Evolutionary conservation across 2,329 filamentous ascomycete genomes (phyloP), one percentile per base, ranked within the genome.

Genomic region (Aspergillus ruber): DNA sequence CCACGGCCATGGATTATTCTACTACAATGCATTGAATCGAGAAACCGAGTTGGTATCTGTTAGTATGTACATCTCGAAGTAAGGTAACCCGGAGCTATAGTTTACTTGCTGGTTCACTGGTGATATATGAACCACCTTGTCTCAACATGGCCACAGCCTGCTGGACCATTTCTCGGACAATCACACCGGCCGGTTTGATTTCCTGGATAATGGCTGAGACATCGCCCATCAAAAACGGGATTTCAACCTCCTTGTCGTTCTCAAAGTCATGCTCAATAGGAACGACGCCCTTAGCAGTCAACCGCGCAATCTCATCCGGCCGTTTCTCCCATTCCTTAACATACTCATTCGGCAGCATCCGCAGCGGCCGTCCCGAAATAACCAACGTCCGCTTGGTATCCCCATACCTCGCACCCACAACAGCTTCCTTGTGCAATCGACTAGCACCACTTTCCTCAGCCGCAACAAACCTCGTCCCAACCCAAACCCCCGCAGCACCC

Each of bases 161-260:
- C 17, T 72, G 70, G 8, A 95, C 87, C 89, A 97, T 96, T 56
- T 94, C 89, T 51, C 83, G 79, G n/a, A 97, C 83, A 72, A 97
- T 95, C 54, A 84, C 79, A 42, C 74, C 79, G 0, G 91, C 91
- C 0, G 90, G 89, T 74, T 93, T 83, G 50, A 96, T 81, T 56
- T 84, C 82, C 29, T 73, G 68, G 48, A 96, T 87, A 1, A 84
- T 78, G 1, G 86, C 90, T 1, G 89, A 87, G 7, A 96, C 90
- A 72, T 95, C 89, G 1, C 91, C 91, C 91, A 96, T 96, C 61
- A 96, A 65, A 68, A 91, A 90, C 10, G 91, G 91, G 47, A 86
- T 74, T 62, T 96, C 91, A 10, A 95, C 74, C 36, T 95, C 89
- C 47, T 83, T 84, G 1, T 85, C 86, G 46, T 89, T 78, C 43